Percentiles rank a stretch among this genome's conserved stretches.
Conservation (phyloP, 768 basidiomycete species). For the Mycena venus region DNA sequence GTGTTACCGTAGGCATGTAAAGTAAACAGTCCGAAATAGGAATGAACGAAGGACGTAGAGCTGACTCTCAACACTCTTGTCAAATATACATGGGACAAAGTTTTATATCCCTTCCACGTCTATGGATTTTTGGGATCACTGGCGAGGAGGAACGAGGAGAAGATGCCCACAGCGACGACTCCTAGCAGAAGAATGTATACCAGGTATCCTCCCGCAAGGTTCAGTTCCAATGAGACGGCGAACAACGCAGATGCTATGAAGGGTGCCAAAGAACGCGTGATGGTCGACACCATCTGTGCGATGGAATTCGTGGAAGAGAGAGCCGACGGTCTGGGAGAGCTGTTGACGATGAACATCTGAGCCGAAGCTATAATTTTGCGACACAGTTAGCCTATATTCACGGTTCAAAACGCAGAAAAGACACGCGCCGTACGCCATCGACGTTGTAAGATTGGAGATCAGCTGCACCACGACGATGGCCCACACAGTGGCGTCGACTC, state of each 20-base stretch:
- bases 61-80: too few relatives aligned
- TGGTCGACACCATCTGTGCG: slow-evolving; percentile 65
- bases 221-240: slow-evolving; percentile 61
- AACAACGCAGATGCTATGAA: slow-evolving; percentile 69
- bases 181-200: slow-evolving; percentile 53
- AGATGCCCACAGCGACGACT: slow-evolving; percentile 43
- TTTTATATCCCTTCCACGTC: not conserved
- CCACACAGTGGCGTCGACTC: slow-evolving; percentile 33
- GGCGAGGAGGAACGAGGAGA: slow-evolving; percentile 31
- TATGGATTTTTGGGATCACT: not conserved
- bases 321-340: slow-evolving; percentile 52
- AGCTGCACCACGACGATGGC: slow-evolving; percentile 30
- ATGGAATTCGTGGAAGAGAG: slow-evolving; percentile 69
- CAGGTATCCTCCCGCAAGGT: slow-evolving; percentile 61
- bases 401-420: not conserved
- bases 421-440: slow-evolving; percentile 24
- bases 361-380: slow-evolving; percentile 48
- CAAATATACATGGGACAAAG: not conserved
- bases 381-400: not conserved
- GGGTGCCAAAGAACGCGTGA: slow-evolving; percentile 66
- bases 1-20: too few relatives aligned
- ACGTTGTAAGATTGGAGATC: slow-evolving; percentile 21
- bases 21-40: too few relatives aligned
- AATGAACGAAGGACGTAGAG: too few relatives aligned
- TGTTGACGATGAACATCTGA: slow-evolving; percentile 61